Evolutionary conservation across 2,329 filamentous ascomycete species (phyloP), one percentile per base, ranked within the genome.

Genomic region (Myriosclerotinia curreyana): DNA sequence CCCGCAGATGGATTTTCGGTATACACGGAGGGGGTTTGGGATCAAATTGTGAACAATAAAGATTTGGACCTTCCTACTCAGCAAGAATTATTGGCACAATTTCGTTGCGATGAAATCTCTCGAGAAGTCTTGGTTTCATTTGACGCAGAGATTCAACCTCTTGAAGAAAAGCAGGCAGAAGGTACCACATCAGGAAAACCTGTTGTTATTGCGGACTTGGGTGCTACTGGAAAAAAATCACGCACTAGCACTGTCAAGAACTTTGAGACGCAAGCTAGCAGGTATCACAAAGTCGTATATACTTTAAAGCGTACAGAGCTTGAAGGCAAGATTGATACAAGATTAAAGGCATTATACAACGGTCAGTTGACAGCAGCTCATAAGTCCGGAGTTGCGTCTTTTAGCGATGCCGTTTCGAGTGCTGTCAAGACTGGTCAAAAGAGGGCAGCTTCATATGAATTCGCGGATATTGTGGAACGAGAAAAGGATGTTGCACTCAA

Each of bases 21-120:
- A 66, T 99, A 99, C 72, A 93, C 95, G 0, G 87, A 95, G 75
- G 92, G 93, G 49, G 86, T 99, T 52, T 99, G 95, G 95, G 93
- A 98, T 73, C 94, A 98, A 78, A 99, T 99, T 74, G 93, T 96
- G 71, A 90, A 94, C 80, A 99, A 99, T 82, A 99, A 99, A 78
- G 95, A 99, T 74, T 82, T 99, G 62, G 95, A 99, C 77, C 78
- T 99, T 65, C 95, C 95, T 4, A 98, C 95, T 0, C 95, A 99
- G 75, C 95, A 99, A 78, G 95, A 99, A 76, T 83, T 99, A 53
- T 83, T 99, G 61, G 95, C 95, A 14, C 95, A 99, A 76, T 99
- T 98, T 80, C 87, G 95, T 69, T 99, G 95, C 76, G 95, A 99
- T 75, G 95, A 99, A 78, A 99, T 99, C 65, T 86, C 92, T 48